Conservation (phyloP, 495 filamentous ascomycete species). For the Talaromyces stipitatus region DNA sequence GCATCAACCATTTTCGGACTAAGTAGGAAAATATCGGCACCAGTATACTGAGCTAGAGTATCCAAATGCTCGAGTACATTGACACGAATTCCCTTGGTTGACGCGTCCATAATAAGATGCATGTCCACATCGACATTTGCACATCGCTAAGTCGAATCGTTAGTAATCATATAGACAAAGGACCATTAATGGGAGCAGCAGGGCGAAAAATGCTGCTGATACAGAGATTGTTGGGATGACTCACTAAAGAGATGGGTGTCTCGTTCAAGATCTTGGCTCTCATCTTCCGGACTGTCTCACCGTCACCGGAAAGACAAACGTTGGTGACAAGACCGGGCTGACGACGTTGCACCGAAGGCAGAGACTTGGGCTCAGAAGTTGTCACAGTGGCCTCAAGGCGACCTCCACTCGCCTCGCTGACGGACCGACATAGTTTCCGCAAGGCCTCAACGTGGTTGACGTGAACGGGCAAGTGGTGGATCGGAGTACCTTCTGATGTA, state of each 20-base stretch:
- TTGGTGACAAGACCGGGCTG: slow-evolving; percentile 77
- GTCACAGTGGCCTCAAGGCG: slow-evolving; percentile 74
- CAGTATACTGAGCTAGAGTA: slow-evolving; percentile 72
- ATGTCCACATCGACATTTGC: slow-evolving; percentile 88
- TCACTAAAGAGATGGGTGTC: slow-evolving; percentile 79
- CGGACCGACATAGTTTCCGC: slow-evolving; percentile 66
- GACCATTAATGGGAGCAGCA: slow-evolving; percentile 12
- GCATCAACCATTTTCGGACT: slow-evolving; percentile 61
- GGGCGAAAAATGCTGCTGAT: slow-evolving; percentile 2
- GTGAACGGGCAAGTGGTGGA: slow-evolving; percentile 84
- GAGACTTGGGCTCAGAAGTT: slow-evolving; percentile 71
- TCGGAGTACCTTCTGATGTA: slow-evolving; percentile 70
- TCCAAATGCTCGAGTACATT: slow-evolving; percentile 80
- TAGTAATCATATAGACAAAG: slow-evolving; percentile 12
- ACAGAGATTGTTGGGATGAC: slow-evolving; percentile 16
- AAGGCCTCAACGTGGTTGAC: slow-evolving; percentile 72
- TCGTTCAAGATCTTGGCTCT: slow-evolving; percentile 78
- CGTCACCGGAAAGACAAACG: slow-evolving; percentile 78
- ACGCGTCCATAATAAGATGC: slow-evolving; percentile 69
- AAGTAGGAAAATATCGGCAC: slow-evolving; percentile 91
- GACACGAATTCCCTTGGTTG: slow-evolving; percentile 54
- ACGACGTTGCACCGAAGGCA: slow-evolving; percentile 55
- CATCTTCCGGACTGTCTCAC: slow-evolving; percentile 76
- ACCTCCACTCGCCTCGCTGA: slow-evolving; percentile 62
- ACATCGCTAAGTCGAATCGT: slow-evolving; percentile 54